These are phyloP conservation scores for Pleurotus tuber-regium DNA, from an alignment of 768 basidiomycete genomes.

Conservation along the genomic window DNA sequence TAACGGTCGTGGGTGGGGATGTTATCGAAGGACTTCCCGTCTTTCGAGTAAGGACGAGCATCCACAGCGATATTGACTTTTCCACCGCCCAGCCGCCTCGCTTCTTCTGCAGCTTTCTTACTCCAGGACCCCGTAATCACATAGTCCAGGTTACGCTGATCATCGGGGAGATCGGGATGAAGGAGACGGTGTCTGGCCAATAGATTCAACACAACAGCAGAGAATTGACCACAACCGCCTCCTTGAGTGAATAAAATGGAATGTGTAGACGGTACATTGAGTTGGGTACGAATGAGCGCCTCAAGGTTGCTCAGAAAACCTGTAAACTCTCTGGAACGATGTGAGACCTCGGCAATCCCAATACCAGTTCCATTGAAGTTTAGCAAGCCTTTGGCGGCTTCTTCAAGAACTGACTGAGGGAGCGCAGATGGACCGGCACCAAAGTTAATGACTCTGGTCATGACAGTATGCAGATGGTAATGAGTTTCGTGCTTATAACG, in stretches of 20 bases:
- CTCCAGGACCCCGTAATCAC: slow-evolving; percentile 93
- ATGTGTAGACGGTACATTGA: slow-evolving; percentile 82
- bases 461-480: slow-evolving; percentile 30
- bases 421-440: slow-evolving; percentile 93
- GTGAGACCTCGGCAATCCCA: slow-evolving; percentile 94
- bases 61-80: slow-evolving; percentile 72
- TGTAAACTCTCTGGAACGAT: slow-evolving; percentile 88
- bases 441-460: slow-evolving; percentile 76
- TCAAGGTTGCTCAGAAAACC: slow-evolving; percentile 63
- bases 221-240: slow-evolving; percentile 90
- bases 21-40: slow-evolving; percentile 72
- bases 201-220: slow-evolving; percentile 88
- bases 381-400: slow-evolving; percentile 82
- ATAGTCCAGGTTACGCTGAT: slow-evolving; percentile 77
- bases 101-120: slow-evolving; percentile 83
- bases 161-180: slow-evolving; percentile 52
- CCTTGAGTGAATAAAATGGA: slow-evolving; percentile 91
- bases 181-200: slow-evolving; percentile 81
- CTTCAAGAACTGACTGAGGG: slow-evolving; percentile 79
- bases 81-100: slow-evolving; percentile 60
- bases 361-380: slow-evolving; percentile 92
- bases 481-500: slow-evolving; percentile 1
- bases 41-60: slow-evolving; percentile 55
- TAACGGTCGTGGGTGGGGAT: slow-evolving; percentile 76
- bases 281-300: slow-evolving; percentile 67